These are phyloP conservation scores for Arachis stenosperma DNA, from an alignment of 306 rosid species.

Conservation along the genomic window DNA sequence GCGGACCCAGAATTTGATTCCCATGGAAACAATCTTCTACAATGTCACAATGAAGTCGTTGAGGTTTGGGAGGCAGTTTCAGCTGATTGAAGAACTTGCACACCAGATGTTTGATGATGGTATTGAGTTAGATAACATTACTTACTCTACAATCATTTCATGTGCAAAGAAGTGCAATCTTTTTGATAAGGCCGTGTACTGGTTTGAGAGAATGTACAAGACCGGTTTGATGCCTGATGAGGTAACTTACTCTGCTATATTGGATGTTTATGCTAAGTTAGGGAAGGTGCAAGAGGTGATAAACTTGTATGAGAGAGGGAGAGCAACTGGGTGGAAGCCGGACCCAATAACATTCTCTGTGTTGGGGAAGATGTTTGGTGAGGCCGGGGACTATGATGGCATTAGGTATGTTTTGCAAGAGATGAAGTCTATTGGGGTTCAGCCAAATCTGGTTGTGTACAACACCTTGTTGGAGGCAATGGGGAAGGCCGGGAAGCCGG, in stretches of 20 bases:
- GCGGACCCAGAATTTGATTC: constrained; percentile 64
- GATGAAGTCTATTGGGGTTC: constrained; percentile 76
- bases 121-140: constrained; percentile 74
- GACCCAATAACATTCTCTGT: constrained; percentile 77
- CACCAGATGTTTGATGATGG: constrained; percentile 72
- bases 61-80: constrained; percentile 90
- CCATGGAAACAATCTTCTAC: constrained; percentile 90
- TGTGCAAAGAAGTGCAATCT: constrained; percentile 77
- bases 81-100: constrained; percentile 80
- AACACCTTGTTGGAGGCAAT: constrained; percentile 91
- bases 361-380: constrained; percentile 95
- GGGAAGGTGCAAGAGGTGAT: constrained; percentile 87
- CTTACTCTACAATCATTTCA: constrained; percentile 83
- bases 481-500: constrained; percentile 98
- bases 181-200: constrained; percentile 78
- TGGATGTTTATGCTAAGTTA: constrained; percentile 87
- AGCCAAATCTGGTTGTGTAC: constrained; percentile 86
- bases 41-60: constrained; percentile 95
- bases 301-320: constrained; percentile 82
- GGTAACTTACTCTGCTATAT: constrained; percentile 87
- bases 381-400: constrained; percentile 92
- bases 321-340: constrained; percentile 96
- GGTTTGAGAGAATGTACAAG: constrained; percentile 97
- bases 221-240: constrained; percentile 96
- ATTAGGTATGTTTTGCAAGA: constrained; percentile 84